phyloP scores from a whole-genome alignment of 2,329 filamentous ascomycete genomes.

The Stachybotrys chlorohalonatus region DNA sequence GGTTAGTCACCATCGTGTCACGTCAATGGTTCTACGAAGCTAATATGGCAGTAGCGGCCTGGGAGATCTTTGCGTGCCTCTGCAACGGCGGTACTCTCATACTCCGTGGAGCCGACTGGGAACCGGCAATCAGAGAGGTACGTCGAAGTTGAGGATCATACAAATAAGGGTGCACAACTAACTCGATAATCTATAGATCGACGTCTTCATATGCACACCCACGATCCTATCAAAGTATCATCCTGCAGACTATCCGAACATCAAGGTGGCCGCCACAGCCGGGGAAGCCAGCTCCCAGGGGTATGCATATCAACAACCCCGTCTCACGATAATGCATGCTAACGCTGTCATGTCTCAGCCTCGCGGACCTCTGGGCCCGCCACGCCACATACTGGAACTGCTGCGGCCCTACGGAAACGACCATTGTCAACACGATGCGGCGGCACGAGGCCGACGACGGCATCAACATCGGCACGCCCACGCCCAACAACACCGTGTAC shows the following conservation, averaged over 20 bases:
- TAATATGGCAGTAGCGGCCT: conserved; percentile 42
- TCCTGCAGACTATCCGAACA: conserved; percentile 36
- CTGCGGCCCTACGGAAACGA: conserved; percentile 52
- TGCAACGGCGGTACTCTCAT: conserved; percentile 50
- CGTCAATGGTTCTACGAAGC: conserved; percentile 1
- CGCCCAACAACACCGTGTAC: conserved; percentile 48
- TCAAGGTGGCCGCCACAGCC: conserved; percentile 44
- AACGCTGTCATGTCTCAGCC: conserved; percentile 13
- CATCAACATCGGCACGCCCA: conserved; percentile 45
- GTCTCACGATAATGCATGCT: conserved; percentile 1
- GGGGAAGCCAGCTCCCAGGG: conserved; percentile 41
- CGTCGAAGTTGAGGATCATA: conserved; percentile 4
- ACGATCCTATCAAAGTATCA: conserved; percentile 42
- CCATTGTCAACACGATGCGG: conserved; percentile 49
- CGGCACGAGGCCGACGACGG: conserved; percentile 34
- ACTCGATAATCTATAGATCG: conserved; percentile 22
- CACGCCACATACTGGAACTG: conserved; percentile 43
- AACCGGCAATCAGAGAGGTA: conserved; percentile 34
- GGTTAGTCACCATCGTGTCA: conserved; percentile 27
- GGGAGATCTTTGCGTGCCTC: conserved; percentile 49
- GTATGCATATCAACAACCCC: conserved; percentile 17
- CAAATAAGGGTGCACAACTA: background rate
- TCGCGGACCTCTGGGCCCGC: conserved; percentile 48
- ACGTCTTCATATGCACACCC: conserved; percentile 46
- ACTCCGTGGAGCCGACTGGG: conserved; percentile 41